Evolutionary conservation across 768 basidiomycete genomes (phyloP).

Genomic region (Tulasnella sp.): DNA sequence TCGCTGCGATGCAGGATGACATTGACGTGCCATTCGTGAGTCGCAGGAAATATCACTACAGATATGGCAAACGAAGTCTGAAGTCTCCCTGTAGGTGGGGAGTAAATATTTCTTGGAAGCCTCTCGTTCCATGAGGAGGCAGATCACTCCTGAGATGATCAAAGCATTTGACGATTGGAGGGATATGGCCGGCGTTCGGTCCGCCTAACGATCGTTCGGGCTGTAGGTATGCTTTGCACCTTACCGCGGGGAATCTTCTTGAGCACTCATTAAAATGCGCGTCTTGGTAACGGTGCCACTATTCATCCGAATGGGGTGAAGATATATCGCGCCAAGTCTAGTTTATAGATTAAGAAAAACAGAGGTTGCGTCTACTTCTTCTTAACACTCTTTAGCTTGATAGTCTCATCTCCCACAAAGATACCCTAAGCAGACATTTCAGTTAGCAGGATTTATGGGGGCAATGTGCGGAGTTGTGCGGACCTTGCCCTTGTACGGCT

Average conservation of each 20-base stretch:
- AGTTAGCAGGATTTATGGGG: neutral
- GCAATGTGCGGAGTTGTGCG: slow-evolving; percentile 28
- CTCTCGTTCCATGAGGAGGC: slow-evolving; percentile 59
- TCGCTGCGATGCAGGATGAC: slow-evolving; percentile 83
- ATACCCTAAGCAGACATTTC: slow-evolving; percentile 57
- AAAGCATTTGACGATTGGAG: slow-evolving; percentile 67
- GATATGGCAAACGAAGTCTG: neutral
- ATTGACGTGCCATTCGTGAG: slow-evolving; percentile 69
- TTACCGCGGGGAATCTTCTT: neutral
- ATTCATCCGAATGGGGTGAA: neutral
- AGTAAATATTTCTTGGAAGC: slow-evolving; percentile 65
- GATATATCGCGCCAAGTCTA: neutral
- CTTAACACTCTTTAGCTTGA: slow-evolving; percentile 85
- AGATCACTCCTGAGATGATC: slow-evolving; percentile 79
- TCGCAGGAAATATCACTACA: slow-evolving; percentile 13
- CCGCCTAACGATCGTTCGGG: slow-evolving; percentile 12
- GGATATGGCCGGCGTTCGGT: slow-evolving; percentile 28
- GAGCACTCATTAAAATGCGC: neutral
- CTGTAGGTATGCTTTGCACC: neutral
- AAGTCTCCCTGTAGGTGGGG: slow-evolving; percentile 51
- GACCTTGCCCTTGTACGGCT: slow-evolving; percentile 98
- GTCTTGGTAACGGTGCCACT: neutral
- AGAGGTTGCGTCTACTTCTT: slow-evolving; percentile 60
- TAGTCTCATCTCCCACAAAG: slow-evolving; percentile 87
- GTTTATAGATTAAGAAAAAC: neutral